Base-by-base conservation (phyloP, 306 rosid genomes). In the Dryas drummondii region DNA sequence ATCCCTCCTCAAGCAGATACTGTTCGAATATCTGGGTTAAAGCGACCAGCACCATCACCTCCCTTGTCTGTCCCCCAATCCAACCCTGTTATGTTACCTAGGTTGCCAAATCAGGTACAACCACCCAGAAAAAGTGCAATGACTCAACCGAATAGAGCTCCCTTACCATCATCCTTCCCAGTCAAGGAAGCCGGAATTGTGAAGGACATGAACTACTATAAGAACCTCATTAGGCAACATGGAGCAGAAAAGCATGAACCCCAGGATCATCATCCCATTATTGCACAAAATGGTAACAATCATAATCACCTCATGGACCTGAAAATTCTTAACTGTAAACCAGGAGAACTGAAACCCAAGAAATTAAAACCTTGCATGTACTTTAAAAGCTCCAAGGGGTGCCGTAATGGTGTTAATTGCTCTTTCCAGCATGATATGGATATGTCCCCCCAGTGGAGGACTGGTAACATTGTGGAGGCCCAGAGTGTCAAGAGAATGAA, bases 161-260 rank as follows among this genome's bases (percentile, higher is more conserved):
- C 84, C 42, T 9, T 13, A 5, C 22, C 49, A 1, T 26, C 66
- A 1, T 12, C 68, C 19, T 60, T 66, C 66, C 45, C 68, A 2
- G 63, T 60, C 14, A 78, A 66, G 40, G 76, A 61, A 74, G 68
- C 82, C 41, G 69, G 16, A 40, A 57, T 64, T 2, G 70, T 61
- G 47, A 92, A 84, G 91, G 94, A 93, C 80, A 69, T 63, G 76
- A 82, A 81, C 86, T 88, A 91, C 79, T 89, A 78, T 82, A 91
- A 86, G 89, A 77, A 85, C 76, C 86, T 93, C 52, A 69, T 81
- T 37, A 76, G 73, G 62, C 84, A 82, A 85, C 87, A 88, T 52
- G 96, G 93, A 52, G 86, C 72, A 26, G 89, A 86, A 37, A 82
- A 79, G 75, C 79, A 73, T 37, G 85, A 76, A 37, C 73, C 12